phyloP scores from a whole-genome alignment of 371 early-diverging fungal genomes.

The Mycotypha africana region DNA sequence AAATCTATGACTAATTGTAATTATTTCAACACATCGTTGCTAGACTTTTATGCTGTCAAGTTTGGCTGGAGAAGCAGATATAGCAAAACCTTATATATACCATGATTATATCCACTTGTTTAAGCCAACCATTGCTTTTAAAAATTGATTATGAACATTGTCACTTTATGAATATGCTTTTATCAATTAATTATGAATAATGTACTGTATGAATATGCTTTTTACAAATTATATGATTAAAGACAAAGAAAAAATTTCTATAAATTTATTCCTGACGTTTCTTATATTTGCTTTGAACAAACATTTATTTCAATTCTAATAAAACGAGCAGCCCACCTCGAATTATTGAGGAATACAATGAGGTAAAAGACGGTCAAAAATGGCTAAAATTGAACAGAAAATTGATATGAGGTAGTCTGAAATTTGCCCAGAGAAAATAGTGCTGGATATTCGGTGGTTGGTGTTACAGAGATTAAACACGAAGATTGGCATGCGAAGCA shows the following conservation, averaged over 20 bases:
- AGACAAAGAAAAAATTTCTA: slow-evolving; percentile 4
- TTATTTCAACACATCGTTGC: slow-evolving; percentile 10
- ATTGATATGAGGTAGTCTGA: slow-evolving; percentile 1
- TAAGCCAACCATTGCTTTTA: slow-evolving; percentile 7
- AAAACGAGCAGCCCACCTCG: slow-evolving; percentile 5
- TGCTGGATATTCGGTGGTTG: neutral
- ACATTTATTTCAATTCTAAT: slow-evolving; percentile 11
- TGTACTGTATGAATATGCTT: no score
- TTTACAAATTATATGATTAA: slow-evolving; percentile 7
- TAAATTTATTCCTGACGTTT: slow-evolving; percentile 3
- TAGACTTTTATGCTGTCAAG: slow-evolving; percentile 12
- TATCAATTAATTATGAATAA: no score
- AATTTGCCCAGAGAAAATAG: neutral
- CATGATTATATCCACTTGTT: slow-evolving; percentile 10
- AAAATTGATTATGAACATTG: slow-evolving; percentile 6
- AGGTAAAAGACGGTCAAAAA: neutral
- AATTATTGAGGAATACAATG: slow-evolving; percentile 5
- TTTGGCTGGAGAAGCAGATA: slow-evolving; percentile 12
- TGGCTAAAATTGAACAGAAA: neutral
- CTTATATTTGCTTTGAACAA: slow-evolving; percentile 10
- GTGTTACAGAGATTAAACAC: slow-evolving; percentile 4
- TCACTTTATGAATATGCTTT: slow-evolving; percentile 10
- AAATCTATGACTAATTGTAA: slow-evolving; percentile 7
- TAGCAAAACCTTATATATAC: slow-evolving; percentile 7
- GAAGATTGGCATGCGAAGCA: slow-evolving; percentile 9